Conservation (phyloP, 1,284 basidiomycete species). For the Fomitiporia mediterranea region DNA sequence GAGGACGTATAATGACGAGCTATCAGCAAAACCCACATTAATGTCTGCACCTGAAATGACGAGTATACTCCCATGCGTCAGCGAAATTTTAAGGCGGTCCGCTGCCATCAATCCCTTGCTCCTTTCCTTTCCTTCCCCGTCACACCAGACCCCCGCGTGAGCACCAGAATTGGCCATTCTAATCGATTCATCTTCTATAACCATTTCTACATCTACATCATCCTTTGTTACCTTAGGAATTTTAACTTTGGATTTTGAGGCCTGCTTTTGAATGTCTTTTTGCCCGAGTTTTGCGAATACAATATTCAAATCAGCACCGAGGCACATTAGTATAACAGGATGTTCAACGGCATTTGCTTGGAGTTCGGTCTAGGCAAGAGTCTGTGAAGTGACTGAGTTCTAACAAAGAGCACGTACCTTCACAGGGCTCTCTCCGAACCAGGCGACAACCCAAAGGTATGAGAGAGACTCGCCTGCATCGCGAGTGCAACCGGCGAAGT, state of each 20-base stretch:
- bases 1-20: not conserved
- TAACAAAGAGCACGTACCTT: slow-evolving; percentile 6
- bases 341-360: slow-evolving; percentile 2
- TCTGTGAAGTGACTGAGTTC: not conserved
- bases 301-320: slow-evolving; percentile 17
- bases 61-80: slow-evolving; percentile 14
- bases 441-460: not conserved
- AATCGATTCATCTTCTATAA: not conserved
- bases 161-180: not conserved
- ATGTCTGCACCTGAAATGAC: slow-evolving; percentile 7
- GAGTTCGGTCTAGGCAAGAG: not conserved
- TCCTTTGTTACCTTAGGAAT: not conserved
- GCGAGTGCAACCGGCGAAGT: not conserved
- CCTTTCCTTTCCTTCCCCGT: not conserved
- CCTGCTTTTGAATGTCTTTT: not conserved
- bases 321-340: slow-evolving; percentile 11
- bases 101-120: not conserved
- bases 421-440: slow-evolving; percentile 11
- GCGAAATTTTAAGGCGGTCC: slow-evolving; percentile 5
- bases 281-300: not conserved
- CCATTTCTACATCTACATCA: not conserved
- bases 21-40: slow-evolving; percentile 3
- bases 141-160: not conserved
- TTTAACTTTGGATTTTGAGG: not conserved
- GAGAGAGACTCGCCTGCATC: not conserved